Evolutionary conservation across 2,329 filamentous ascomycete species (phyloP).

Genomic region (Metarhizium anisopliae): DNA sequence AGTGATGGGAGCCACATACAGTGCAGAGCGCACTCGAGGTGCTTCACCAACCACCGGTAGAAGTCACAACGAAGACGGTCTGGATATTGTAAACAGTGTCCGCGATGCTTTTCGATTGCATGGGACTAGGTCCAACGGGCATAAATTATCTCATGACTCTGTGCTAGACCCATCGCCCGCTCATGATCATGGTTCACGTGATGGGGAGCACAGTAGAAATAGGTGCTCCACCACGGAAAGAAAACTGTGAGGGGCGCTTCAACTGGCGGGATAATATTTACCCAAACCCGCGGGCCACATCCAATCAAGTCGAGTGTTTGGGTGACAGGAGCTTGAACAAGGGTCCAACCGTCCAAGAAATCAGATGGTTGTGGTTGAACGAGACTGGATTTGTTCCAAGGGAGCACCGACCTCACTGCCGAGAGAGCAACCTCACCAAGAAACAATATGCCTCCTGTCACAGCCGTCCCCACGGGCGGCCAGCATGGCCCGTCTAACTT

Average conservation of each 20-base stretch:
- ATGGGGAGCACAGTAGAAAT: slow-evolving; percentile 19
- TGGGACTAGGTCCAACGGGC: not conserved
- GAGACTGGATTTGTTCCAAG: not conserved
- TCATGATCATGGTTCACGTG: slow-evolving; percentile 27
- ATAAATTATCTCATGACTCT: not conserved
- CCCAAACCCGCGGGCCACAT: slow-evolving; percentile 10
- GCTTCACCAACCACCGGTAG: not conserved
- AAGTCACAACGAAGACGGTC: not conserved
- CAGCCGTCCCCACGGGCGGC: slow-evolving; percentile 27
- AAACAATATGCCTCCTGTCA: slow-evolving; percentile 31
- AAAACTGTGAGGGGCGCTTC: slow-evolving; percentile 18
- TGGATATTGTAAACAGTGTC: not conserved
- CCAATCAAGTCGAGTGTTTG: slow-evolving; percentile 17
- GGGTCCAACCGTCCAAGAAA: not conserved
- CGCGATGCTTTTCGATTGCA: not conserved
- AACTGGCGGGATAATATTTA: slow-evolving; percentile 16
- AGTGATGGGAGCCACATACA: slow-evolving; percentile 6
- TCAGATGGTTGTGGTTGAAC: not conserved
- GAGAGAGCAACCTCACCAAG: not conserved
- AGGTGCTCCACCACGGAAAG: not conserved
- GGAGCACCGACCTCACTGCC: not conserved
- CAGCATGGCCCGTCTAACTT: slow-evolving; percentile 41
- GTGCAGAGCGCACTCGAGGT: slow-evolving; percentile 4
- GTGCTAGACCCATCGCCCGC: slow-evolving; percentile 12
- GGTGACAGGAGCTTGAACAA: not conserved